Evolutionary conservation across 768 basidiomycete species (phyloP).

Genomic region (Collybiopsis luxurians): DNA sequence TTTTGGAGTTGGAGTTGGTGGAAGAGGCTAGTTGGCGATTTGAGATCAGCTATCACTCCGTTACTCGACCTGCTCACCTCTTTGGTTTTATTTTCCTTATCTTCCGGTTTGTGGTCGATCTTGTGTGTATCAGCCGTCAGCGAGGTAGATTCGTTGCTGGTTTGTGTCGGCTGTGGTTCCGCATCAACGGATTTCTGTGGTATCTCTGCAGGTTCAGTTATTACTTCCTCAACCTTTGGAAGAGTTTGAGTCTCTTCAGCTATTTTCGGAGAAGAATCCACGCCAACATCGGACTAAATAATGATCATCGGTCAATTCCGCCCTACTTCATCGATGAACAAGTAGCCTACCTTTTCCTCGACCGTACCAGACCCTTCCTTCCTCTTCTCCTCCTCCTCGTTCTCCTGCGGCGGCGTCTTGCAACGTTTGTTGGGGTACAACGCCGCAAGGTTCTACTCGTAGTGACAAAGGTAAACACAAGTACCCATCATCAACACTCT

Average conservation of each 20-base stretch:
- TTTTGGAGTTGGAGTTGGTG: background rate
- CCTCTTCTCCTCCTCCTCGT: background rate
- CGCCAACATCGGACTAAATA: background rate
- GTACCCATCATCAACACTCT: too few species aligned
- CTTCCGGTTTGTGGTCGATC: too few species aligned
- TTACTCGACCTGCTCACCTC: too few species aligned
- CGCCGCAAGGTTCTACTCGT: slow-evolving; percentile 3
- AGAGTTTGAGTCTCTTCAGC: background rate
- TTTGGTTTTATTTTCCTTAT: too few species aligned
- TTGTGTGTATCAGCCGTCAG: too few species aligned
- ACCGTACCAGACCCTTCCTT: too few species aligned
- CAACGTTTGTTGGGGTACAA: slow-evolving; percentile 28
- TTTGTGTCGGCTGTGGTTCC: background rate
- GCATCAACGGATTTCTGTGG: background rate
- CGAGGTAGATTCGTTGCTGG: background rate
- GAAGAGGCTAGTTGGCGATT: background rate
- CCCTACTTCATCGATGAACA: too few species aligned
- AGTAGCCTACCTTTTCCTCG: too few species aligned
- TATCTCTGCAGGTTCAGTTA: too few species aligned
- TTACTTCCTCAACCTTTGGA: background rate
- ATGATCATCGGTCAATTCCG: too few species aligned
- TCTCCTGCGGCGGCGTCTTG: slow-evolving; percentile 39
- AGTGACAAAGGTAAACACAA: background rate
- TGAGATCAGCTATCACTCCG: background rate
- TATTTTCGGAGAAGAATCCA: background rate